Evolutionary conservation across 1,139 yeast genomes (phyloP), one percentile per base, ranked within the genome.

Genomic region (Saccharomyces hybrid): DNA sequence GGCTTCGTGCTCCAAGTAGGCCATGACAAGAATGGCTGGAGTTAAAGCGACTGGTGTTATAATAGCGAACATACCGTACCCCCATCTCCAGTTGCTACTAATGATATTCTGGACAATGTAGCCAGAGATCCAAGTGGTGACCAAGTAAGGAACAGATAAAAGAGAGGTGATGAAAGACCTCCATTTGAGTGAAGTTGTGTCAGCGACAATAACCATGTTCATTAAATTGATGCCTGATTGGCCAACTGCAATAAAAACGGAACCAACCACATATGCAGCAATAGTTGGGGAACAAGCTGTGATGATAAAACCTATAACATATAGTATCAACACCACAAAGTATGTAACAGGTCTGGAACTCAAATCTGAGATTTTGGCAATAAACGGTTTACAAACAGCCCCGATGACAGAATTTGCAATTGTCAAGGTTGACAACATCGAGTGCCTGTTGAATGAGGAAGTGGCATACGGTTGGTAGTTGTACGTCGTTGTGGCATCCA

Each of bases 71-170:
- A 72, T 71, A 52, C 76, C 76, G 55, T 69, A 73, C 48, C 75
- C 76, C 76, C 76, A 73, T 64, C 75, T 67, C 76, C 76, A 73
- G 55, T 69, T 71, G 28, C 52, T 46, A n/a, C 55, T 57, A n/a
- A 66, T 55, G 23, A 72, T 58, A 16, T 69, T 64, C 2, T 65
- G 60, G 20, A 66, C 73, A 53, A 72, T 71, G 23, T 63, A 62
- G 23, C 73, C 73, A 4, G 73, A 60, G 52, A 70, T 63, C 76
- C 76, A 72, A 14, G 68, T 60, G 47, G 67, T 71, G 50, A 70
- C 64, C 47, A 72, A 52, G 50, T 64, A 70, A 26, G 75, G 75
- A 5, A 68, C 55, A 1, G 73, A 51, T 11, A 71, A 55, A 4
- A 71, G 46, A 26, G 69, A 67, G 25, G 55, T 49, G 8, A 67